phyloP scores from a whole-genome alignment of 371 early-diverging fungal genomes.

The Umbelopsis sp. region DNA sequence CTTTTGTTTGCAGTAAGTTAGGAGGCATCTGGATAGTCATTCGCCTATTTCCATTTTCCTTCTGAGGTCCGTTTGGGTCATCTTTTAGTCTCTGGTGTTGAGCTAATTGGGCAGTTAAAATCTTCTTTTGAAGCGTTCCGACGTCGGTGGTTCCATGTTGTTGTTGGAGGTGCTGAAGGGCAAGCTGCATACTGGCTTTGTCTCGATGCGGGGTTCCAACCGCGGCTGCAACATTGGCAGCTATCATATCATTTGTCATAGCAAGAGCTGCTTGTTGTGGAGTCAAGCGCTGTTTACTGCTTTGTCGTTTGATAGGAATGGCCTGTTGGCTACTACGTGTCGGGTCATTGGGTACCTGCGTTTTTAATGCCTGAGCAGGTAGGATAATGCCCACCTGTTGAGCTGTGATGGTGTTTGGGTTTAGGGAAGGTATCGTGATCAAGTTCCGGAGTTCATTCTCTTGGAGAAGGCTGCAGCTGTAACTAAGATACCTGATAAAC shows the following conservation, averaged over 20 bases:
- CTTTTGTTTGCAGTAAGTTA: slow-evolving; percentile 6
- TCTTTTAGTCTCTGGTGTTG: slow-evolving; percentile 6
- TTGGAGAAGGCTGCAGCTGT: slow-evolving; percentile 52
- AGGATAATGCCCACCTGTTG: slow-evolving; percentile 22
- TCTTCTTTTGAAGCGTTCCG: not conserved
- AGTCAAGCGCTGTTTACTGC: slow-evolving; percentile 44
- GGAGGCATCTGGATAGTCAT: slow-evolving; percentile 15
- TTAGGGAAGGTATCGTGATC: slow-evolving; percentile 41
- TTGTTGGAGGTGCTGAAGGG: slow-evolving; percentile 40
- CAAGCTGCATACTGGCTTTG: slow-evolving; percentile 43
- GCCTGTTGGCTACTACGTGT: slow-evolving; percentile 28
- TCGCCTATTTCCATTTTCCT: not conserved
- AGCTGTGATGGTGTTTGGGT: slow-evolving; percentile 33
- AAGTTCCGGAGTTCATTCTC: slow-evolving; percentile 59
- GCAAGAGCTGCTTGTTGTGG: slow-evolving; percentile 50
- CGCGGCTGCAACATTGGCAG: slow-evolving; percentile 50
- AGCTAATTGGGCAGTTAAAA: slow-evolving; percentile 4
- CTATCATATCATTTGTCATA: slow-evolving; percentile 54
- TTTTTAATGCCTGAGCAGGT: slow-evolving; percentile 22
- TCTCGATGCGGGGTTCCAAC: slow-evolving; percentile 33
- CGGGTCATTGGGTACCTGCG: not conserved
- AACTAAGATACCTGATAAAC: slow-evolving; percentile 42
- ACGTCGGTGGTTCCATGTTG: slow-evolving; percentile 20
- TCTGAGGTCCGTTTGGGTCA: not conserved
- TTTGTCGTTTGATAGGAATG: slow-evolving; percentile 40